Percentiles rank a stretch among this genome's conserved stretches.
phyloP scores from a whole-genome alignment of 2,329 filamentous ascomycete genomes.

The Chaetomiaceae sp. region DNA sequence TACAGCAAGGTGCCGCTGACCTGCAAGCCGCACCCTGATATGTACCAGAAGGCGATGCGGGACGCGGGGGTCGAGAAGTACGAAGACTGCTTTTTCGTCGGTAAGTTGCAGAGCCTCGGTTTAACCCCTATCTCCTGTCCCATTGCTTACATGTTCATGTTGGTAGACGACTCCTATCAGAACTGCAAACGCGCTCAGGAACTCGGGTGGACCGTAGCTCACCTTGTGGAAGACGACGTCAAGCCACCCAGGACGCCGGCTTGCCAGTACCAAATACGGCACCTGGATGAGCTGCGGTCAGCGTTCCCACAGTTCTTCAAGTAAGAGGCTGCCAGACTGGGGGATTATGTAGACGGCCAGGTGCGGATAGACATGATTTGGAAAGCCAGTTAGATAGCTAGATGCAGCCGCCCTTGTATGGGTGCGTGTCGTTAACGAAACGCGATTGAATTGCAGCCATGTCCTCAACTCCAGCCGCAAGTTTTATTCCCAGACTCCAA shows the following conservation, averaged over 20 bases:
- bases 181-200: conserved; percentile 75
- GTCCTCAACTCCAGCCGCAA: too few relatives aligned
- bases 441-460: too few relatives aligned
- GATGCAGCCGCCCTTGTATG: too few relatives aligned
- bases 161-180: conserved; percentile 80
- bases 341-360: neutral
- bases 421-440: too few relatives aligned
- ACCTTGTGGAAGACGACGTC: conserved; percentile 76
- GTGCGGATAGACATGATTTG: neutral
- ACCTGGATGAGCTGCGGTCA: conserved; percentile 67
- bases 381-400: too few relatives aligned
- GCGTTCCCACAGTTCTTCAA: conserved; percentile 87
- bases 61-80: conserved; percentile 67
- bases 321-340: conserved; percentile 11
- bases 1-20: conserved; percentile 69
- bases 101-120: too few relatives aligned
- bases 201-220: conserved; percentile 80
- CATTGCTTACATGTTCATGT: too few relatives aligned
- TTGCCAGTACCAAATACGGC: conserved; percentile 69
- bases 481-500: too few relatives aligned
- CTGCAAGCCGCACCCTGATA: conserved; percentile 79
- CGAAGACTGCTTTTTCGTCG: conserved; percentile 86
- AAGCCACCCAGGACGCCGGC: conserved; percentile 58
- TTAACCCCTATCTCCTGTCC: too few relatives aligned
- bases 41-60: conserved; percentile 84